A percentile compares a stretch with the other conserved stretches of the same genome.
Evolutionary conservation across 2,329 filamentous ascomycete species (phyloP).

Genomic region (Hirsutella thompsonii): DNA sequence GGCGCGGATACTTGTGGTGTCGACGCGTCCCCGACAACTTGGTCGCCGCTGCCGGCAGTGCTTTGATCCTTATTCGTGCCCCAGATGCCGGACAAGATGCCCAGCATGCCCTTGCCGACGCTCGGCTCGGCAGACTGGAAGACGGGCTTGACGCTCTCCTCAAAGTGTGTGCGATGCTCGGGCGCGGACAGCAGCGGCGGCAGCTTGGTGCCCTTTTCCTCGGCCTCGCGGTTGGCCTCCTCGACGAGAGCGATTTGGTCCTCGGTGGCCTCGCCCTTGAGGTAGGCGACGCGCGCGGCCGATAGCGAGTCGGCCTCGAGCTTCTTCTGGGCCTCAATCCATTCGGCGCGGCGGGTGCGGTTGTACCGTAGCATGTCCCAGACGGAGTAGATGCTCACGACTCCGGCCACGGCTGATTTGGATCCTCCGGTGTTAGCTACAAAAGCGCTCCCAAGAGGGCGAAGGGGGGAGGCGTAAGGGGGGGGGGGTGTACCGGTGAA

Average conservation of each 20-base stretch:
- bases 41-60: slow-evolving; percentile 3
- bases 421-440: too few relatives aligned
- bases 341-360: slow-evolving; percentile 45
- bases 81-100: slow-evolving; percentile 18
- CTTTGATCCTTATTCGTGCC: slow-evolving; percentile 7
- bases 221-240: slow-evolving; percentile 37
- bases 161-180: slow-evolving; percentile 21
- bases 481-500: slow-evolving; percentile 36
- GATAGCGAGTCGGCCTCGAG: slow-evolving; percentile 42
- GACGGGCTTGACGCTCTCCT: slow-evolving; percentile 20
- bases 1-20: slow-evolving; percentile 3
- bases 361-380: slow-evolving; percentile 50
- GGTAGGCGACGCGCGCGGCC: slow-evolving; percentile 45
- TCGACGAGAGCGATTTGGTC: slow-evolving; percentile 45
- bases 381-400: slow-evolving; percentile 45
- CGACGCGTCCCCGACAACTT: too few relatives aligned
- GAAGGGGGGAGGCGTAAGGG: too few relatives aligned
- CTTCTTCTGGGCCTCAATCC: slow-evolving; percentile 40
- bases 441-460: too few relatives aligned
- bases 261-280: slow-evolving; percentile 42
- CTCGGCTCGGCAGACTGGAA: slow-evolving; percentile 11
- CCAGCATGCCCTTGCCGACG: slow-evolving; percentile 22
- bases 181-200: slow-evolving; percentile 38
- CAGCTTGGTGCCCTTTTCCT: slow-evolving; percentile 30
- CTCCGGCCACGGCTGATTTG: slow-evolving; percentile 34